A percentile compares a stretch with the other conserved stretches of the same genome.
These are phyloP conservation scores for Saccharomyces hybrid DNA, from an alignment of 1,139 yeast genomes.

Conservation along the genomic window DNA sequence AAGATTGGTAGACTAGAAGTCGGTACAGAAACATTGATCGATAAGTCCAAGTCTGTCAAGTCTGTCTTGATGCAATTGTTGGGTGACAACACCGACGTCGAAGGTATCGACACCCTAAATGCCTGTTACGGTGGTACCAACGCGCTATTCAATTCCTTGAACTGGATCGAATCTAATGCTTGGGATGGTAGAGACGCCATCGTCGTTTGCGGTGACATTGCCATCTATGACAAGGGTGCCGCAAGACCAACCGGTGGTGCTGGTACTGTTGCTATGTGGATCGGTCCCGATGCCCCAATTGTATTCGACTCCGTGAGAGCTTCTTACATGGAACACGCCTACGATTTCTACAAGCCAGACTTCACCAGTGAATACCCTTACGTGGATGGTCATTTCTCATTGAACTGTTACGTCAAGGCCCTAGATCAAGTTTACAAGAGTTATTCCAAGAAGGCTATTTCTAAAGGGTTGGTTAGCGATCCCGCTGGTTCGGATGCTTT, in stretches of 20 bases:
- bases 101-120: conserved; percentile 92
- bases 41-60: conserved; percentile 95
- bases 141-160: conserved; percentile 86
- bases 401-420: conserved; percentile 90
- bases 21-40: conserved; percentile 95
- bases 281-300: conserved; percentile 97
- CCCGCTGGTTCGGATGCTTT: conserved; percentile 38
- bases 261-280: conserved; percentile 89
- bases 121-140: conserved; percentile 99
- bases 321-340: conserved; percentile 89
- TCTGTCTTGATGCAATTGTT: conserved; percentile 93
- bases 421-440: conserved; percentile 77
- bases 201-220: conserved; percentile 96
- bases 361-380: conserved; percentile 94
- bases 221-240: conserved; percentile 92
- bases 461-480: conserved; percentile 40
- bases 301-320: conserved; percentile 88
- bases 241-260: conserved; percentile 99
- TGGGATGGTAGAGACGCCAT: conserved; percentile 99
- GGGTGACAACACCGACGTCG: conserved; percentile 82
- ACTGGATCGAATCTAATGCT: conserved; percentile 92
- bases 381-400: conserved; percentile 95
- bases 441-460: conserved; percentile 74
- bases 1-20: conserved; percentile 93
- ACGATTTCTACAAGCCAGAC: conserved; percentile 97